These are phyloP conservation scores for Erythrobasidium yunnanense DNA, from an alignment of 768 basidiomycete genomes.

Conservation along the genomic window DNA sequence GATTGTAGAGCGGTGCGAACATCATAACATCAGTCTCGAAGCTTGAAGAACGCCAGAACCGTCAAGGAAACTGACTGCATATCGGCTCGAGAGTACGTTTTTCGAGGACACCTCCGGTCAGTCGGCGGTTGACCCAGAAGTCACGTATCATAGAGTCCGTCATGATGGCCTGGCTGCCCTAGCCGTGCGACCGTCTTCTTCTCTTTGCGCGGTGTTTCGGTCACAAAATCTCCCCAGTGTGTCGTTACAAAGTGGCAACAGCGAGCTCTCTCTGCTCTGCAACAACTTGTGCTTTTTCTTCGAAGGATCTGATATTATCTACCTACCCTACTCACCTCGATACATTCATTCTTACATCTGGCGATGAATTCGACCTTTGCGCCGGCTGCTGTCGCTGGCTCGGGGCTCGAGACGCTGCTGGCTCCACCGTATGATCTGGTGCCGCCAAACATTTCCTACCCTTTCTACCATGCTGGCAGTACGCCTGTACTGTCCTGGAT, in stretches of 20 bases:
- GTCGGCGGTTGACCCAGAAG: constrained; percentile 7
- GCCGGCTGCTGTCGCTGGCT: no score
- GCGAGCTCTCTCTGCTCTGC: no score
- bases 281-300: no score
- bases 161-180: neutral
- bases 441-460: constrained; percentile 32
- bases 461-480: constrained; percentile 43
- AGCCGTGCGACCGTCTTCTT: neutral
- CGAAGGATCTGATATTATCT: no score
- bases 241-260: no score
- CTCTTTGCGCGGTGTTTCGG: neutral
- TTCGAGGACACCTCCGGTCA: constrained; percentile 4
- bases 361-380: no score
- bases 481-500: constrained; percentile 48
- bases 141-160: neutral
- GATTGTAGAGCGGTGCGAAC: no score
- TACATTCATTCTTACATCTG: no score
- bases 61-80: constrained; percentile 6
- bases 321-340: no score
- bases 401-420: neutral
- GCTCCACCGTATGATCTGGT: constrained; percentile 9
- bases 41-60: no score
- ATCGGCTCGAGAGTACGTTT: constrained; percentile 9
- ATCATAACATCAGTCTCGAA: no score
- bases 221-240: constrained; percentile 3